Percentiles rank a stretch among this genome's conserved stretches.
These are phyloP conservation scores for Amanita polypyramis DNA, from an alignment of 768 basidiomycete species.

Conservation along the genomic window DNA sequence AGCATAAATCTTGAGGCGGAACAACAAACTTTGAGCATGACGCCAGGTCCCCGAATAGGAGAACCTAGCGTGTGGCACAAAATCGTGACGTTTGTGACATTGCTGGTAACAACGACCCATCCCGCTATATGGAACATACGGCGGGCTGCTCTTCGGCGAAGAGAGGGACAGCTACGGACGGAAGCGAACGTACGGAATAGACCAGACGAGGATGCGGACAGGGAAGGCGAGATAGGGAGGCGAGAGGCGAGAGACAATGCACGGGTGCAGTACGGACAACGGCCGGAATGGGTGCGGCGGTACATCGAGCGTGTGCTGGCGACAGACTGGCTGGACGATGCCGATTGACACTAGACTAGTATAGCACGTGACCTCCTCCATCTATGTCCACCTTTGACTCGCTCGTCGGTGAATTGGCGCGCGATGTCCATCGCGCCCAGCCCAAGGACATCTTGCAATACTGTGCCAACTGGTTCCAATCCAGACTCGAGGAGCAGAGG, in stretches of 20 bases:
- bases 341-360: constrained; percentile 25
- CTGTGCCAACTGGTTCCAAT: constrained; percentile 92
- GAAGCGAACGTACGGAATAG: constrained; percentile 42
- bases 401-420: constrained; percentile 76
- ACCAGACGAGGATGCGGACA: constrained; percentile 16
- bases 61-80: constrained; percentile 44
- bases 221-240: constrained; percentile 19
- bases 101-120: constrained; percentile 54
- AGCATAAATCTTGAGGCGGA: constrained; percentile 48
- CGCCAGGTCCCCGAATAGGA: constrained; percentile 18
- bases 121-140: constrained; percentile 70
- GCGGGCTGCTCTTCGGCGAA: constrained; percentile 40
- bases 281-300: constrained; percentile 50
- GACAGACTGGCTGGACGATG: constrained; percentile 64
- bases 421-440: constrained; percentile 77
- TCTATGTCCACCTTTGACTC: constrained; percentile 68
- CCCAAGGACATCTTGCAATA: constrained; percentile 89
- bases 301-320: constrained; percentile 57
- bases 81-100: constrained; percentile 37
- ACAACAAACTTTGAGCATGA: constrained; percentile 34
- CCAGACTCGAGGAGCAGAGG: constrained; percentile 77
- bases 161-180: constrained; percentile 59
- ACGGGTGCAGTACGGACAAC: constrained; percentile 35
- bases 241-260: constrained; percentile 32
- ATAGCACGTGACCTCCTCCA: neutral